Conservation (phyloP, 179 eudicot species). For the Vitellaria paradoxa region DNA sequence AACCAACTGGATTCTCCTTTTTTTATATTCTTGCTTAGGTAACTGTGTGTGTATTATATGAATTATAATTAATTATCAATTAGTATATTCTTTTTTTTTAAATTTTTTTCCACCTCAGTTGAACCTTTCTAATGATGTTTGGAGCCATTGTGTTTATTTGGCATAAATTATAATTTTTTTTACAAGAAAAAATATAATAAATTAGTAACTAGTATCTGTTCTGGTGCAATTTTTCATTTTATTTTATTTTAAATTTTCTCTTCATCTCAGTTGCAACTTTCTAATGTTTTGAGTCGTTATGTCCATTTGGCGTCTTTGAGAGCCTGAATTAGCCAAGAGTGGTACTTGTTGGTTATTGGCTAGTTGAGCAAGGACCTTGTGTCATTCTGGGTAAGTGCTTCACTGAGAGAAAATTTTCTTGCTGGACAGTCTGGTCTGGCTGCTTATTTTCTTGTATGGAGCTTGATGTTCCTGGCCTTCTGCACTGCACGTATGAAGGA, state of each 20-base stretch:
- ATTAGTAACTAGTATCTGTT: no score
- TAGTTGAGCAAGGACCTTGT: background rate
- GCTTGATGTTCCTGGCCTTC: no score
- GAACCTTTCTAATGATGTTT: background rate
- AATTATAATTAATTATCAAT: no score
- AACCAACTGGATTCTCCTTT: slow-evolving; percentile 82
- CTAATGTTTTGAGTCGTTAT: background rate
- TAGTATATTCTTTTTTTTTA: no score
- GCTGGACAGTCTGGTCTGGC: background rate
- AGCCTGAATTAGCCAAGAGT: background rate
- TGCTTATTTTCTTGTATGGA: no score
- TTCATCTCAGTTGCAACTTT: no score
- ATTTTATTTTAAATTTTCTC: no score
- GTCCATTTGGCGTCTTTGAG: background rate
- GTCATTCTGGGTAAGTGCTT: background rate
- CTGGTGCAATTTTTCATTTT: no score
- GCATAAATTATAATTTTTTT: background rate
- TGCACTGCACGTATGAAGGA: no score
- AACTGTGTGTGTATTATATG: slow-evolving; percentile 4
- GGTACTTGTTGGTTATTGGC: background rate
- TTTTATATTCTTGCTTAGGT: slow-evolving; percentile 98
- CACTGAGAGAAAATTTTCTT: slow-evolving; percentile 1
- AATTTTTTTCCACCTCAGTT: background rate
- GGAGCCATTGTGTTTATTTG: background rate
- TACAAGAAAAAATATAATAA: no score